A percentile compares a stretch with the other conserved stretches of the same genome.
Conservation (phyloP, 208 protist species). For the Acanthamoeba lenticulata region DNA sequence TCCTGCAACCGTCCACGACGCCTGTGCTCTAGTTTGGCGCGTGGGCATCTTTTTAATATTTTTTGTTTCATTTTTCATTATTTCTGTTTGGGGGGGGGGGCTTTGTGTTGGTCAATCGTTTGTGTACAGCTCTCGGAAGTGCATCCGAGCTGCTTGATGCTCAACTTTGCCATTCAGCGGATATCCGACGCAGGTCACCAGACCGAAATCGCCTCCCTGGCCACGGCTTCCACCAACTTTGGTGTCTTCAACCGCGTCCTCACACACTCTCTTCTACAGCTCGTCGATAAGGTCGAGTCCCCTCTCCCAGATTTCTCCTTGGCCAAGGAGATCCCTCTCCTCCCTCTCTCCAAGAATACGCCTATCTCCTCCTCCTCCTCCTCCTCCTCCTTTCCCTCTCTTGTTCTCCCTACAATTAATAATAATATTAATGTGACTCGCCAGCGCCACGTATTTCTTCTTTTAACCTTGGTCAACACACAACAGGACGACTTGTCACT, state of each 20-base stretch:
- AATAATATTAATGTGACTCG: too few species aligned
- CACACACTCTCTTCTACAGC: not conserved
- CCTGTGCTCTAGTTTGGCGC: not conserved
- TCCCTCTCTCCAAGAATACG: too few species aligned
- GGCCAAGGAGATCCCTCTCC: not conserved
- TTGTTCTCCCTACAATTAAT: too few species aligned
- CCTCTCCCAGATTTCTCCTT: not conserved
- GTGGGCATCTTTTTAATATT: not conserved
- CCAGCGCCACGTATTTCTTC: not conserved
- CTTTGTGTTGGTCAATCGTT: not conserved
- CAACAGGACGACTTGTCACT: not conserved
- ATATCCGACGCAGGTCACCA: conserved; percentile 69
- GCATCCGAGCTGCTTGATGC: conserved; percentile 61
- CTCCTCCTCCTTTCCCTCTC: not conserved
- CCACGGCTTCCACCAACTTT: conserved; percentile 62
- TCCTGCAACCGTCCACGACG: too few species aligned
- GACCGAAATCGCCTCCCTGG: conserved; percentile 61
- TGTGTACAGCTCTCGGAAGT: conserved; percentile 19
- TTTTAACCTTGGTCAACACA: not conserved
- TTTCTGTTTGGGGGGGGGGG: not conserved
- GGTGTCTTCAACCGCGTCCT: conserved; percentile 64
- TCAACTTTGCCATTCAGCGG: conserved; percentile 67
- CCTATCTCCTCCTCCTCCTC: too few species aligned
- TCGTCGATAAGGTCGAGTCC: conserved; percentile 15
- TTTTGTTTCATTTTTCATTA: not conserved